These are phyloP conservation scores for Cyclotella sp. DNA, from an alignment of 108 stramenopile genomes.

Conservation along the genomic window DNA sequence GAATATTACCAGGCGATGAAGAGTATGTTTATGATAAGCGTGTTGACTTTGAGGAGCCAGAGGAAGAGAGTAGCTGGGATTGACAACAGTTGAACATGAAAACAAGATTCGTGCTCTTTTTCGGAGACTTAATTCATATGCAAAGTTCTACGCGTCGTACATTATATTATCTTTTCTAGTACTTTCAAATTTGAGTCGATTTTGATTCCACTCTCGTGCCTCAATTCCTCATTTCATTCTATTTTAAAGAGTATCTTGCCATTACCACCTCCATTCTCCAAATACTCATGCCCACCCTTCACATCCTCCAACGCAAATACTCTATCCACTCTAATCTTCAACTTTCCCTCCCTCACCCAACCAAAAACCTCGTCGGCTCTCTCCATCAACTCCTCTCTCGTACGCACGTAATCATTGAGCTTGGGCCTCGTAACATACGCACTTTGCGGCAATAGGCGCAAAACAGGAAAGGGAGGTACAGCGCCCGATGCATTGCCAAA, in stretches of 20 bases:
- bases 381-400: conserved; percentile 69
- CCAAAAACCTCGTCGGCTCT: conserved; percentile 76
- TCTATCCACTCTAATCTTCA: conserved; percentile 76
- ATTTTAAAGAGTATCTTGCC: conserved; percentile 77
- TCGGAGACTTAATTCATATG: too few species aligned
- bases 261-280: conserved; percentile 79
- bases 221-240: too few species aligned
- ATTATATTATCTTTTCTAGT: too few species aligned
- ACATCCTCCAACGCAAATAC: conserved; percentile 71
- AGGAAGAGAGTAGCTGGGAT: conserved; percentile 65
- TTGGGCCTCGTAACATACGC: conserved; percentile 87
- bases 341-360: conserved; percentile 76
- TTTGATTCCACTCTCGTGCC: too few species aligned
- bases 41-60: conserved; percentile 48
- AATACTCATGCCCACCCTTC: conserved; percentile 73
- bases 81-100: conserved; percentile 1
- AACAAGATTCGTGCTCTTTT: neutral
- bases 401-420: conserved; percentile 76
- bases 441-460: conserved; percentile 74
- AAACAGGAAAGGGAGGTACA: conserved; percentile 83
- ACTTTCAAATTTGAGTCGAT: too few species aligned
- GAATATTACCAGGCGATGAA: conserved; percentile 49
- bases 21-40: conserved; percentile 55
- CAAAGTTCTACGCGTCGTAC: too few species aligned
- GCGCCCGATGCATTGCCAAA: conserved; percentile 91